Evolutionary conservation across 169 alveolate genomes (phyloP).

Genomic region (Babesia bovis): DNA sequence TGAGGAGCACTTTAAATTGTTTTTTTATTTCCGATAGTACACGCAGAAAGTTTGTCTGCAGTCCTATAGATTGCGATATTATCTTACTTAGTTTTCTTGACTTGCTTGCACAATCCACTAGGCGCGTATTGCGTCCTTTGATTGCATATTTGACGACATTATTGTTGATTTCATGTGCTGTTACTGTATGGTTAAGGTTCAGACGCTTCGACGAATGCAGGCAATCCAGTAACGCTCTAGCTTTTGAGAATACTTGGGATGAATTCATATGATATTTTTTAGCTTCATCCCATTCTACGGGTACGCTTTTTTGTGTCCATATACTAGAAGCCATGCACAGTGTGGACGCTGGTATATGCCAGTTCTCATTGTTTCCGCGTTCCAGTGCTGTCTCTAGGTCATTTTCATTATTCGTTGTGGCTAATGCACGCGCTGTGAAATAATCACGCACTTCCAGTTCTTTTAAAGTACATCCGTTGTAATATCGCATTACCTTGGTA

Average conservation of each 20-base stretch:
- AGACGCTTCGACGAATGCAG: slow-evolving; percentile 26
- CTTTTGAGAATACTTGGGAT: slow-evolving; percentile 32
- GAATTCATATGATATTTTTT: slow-evolving; percentile 35
- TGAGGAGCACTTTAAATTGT: slow-evolving; percentile 58
- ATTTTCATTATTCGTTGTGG: not conserved
- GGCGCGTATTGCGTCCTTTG: slow-evolving; percentile 38
- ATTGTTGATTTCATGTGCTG: slow-evolving; percentile 14
- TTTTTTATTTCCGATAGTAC: slow-evolving; percentile 38
- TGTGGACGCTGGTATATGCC: slow-evolving; percentile 59
- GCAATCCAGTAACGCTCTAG: slow-evolving; percentile 30
- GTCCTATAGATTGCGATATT: slow-evolving; percentile 7
- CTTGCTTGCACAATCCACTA: slow-evolving; percentile 42
- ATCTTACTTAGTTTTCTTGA: slow-evolving; percentile 9
- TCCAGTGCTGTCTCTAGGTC: slow-evolving; percentile 11
- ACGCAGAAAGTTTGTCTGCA: slow-evolving; percentile 47
- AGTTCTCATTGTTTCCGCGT: slow-evolving; percentile 48
- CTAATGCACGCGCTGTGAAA: slow-evolving; percentile 23
- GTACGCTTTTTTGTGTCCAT: slow-evolving; percentile 46
- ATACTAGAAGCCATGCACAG: slow-evolving; percentile 66
- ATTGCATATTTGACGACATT: slow-evolving; percentile 55
- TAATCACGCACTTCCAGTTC: slow-evolving; percentile 30
- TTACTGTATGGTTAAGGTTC: slow-evolving; percentile 49
- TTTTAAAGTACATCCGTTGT: slow-evolving; percentile 64
- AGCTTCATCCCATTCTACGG: slow-evolving; percentile 68
- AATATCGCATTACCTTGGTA: slow-evolving; percentile 69